phyloP scores from a whole-genome alignment of 768 basidiomycete genomes.

The Boletus rubescentipes region DNA sequence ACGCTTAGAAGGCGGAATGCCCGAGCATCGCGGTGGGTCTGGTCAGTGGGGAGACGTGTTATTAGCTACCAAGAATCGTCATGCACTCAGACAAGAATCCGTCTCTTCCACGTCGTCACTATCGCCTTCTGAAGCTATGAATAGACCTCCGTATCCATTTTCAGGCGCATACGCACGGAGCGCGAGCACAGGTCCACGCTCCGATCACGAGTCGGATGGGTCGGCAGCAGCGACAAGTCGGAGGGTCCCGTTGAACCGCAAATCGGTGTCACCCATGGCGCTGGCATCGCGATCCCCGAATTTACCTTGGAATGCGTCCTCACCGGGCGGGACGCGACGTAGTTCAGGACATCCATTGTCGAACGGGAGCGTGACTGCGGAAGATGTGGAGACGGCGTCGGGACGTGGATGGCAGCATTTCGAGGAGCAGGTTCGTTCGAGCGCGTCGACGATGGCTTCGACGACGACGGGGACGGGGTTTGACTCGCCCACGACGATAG shows the following conservation, averaged over 20 bases:
- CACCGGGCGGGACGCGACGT: conserved; percentile 39
- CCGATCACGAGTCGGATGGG: conserved; percentile 60
- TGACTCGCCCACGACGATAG: conserved; percentile 41
- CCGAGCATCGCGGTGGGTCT: conserved; percentile 26
- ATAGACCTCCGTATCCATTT: conserved; percentile 29
- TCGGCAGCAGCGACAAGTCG: conserved; percentile 41
- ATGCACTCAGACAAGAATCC: conserved; percentile 49
- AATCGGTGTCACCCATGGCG: conserved; percentile 73
- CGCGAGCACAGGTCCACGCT: conserved; percentile 32
- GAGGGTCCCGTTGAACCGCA: conserved; percentile 61
- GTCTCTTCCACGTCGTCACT: conserved; percentile 65
- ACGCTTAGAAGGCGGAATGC: conserved; percentile 37
- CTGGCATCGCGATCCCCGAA: conserved; percentile 43
- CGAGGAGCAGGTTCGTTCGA: conserved; percentile 11
- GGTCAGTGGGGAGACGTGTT: conserved; percentile 53
- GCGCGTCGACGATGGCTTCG: not conserved
- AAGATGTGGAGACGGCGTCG: conserved; percentile 24
- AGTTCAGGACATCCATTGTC: conserved; percentile 13
- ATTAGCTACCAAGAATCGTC: conserved; percentile 34
- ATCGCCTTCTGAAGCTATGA: conserved; percentile 53
- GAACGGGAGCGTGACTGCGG: conserved; percentile 15
- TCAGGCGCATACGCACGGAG: conserved; percentile 10
- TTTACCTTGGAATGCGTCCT: conserved; percentile 36
- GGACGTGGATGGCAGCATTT: conserved; percentile 34
- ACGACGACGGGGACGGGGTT: conserved; percentile 4